Evolutionary conservation across 108 stramenopile genomes (phyloP).

Genomic region (Parietichytrium sp.): DNA sequence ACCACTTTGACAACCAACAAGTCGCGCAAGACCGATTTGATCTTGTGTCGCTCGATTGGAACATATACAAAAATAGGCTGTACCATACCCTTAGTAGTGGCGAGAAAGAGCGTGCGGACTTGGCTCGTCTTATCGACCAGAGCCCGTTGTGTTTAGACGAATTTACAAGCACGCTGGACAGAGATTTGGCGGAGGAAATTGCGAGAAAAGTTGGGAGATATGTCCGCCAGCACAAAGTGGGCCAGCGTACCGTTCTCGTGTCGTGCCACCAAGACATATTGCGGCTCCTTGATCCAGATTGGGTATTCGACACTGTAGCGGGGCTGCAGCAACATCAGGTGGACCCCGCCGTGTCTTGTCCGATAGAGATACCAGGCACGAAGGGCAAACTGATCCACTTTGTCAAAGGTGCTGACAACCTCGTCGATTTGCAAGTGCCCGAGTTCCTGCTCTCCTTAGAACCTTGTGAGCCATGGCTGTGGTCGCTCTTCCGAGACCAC

Average conservation of each 20-base stretch:
- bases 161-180: constrained; percentile 6
- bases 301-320: too few species aligned
- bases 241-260: not conserved
- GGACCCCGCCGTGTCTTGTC: too few species aligned
- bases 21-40: not conserved
- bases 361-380: too few species aligned
- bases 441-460: too few species aligned
- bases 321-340: too few species aligned
- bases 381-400: too few species aligned
- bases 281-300: not conserved
- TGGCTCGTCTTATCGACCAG: not conserved
- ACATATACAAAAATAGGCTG: not conserved
- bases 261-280: constrained; percentile 1
- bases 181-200: not conserved
- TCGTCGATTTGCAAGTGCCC: too few species aligned
- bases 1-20: not conserved
- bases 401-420: too few species aligned
- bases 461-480: constrained; percentile 22
- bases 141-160: not conserved
- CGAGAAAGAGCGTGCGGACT: constrained; percentile 28
- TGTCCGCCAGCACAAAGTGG: not conserved
- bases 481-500: constrained; percentile 4
- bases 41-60: not conserved
- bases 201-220: not conserved
- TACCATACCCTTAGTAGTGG: not conserved